Percentiles rank a stretch among this genome's conserved stretches.
Conservation (phyloP, 192 early-diverging fungal genomes). For the Geosiphon pyriformis region DNA sequence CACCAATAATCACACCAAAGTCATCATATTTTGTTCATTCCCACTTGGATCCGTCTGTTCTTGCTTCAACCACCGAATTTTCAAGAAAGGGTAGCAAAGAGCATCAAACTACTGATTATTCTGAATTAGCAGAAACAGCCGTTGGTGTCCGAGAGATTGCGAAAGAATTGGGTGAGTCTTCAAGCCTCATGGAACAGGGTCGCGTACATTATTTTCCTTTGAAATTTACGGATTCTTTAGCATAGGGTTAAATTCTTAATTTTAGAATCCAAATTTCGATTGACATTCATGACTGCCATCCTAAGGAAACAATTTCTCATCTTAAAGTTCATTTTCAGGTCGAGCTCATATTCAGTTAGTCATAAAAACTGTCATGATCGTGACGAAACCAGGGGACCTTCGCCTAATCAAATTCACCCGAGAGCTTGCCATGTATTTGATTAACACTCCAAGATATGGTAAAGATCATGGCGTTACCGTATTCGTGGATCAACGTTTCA, state of each 20-base stretch:
- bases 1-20: conserved; percentile 4
- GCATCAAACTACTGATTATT: conserved; percentile 9
- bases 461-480: conserved; percentile 42
- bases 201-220: too few species aligned
- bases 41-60: conserved; percentile 1
- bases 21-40: conserved; percentile 22
- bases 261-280: too few species aligned
- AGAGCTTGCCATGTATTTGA: conserved; percentile 64
- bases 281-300: neutral
- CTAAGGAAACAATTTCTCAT: neutral
- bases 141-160: conserved; percentile 66
- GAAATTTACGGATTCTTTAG: too few species aligned
- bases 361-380: conserved; percentile 60
- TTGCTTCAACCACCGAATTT: too few species aligned
- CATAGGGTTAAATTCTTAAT: too few species aligned
- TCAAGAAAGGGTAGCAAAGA: neutral
- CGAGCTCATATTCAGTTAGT: conserved; percentile 40
- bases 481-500: conserved; percentile 61
- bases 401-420: conserved; percentile 62
- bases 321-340: conserved; percentile 22
- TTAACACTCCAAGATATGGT: conserved; percentile 39
- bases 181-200: too few species aligned
- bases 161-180: conserved; percentile 58
- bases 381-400: conserved; percentile 69
- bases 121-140: conserved; percentile 55